Base-by-base conservation (phyloP, 1,284 basidiomycete species). In the Trichosporon ovoides region DNA sequence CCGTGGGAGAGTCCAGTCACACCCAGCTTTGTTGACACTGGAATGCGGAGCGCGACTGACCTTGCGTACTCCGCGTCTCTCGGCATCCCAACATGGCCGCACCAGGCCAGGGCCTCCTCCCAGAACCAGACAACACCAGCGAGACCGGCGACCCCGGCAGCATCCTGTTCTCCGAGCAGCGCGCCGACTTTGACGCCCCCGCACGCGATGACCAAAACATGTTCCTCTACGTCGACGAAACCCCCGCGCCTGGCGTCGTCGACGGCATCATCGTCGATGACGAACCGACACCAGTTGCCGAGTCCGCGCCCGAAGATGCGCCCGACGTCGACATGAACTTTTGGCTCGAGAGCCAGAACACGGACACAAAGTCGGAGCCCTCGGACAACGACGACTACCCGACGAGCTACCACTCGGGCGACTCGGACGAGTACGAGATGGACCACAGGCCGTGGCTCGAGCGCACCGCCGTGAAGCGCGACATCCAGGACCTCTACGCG, bases 401-500 rank as follows among this genome's bases (percentile, higher is more conserved):
- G 5, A 43, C 46, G 7, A 70, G 66, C 58, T 75, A 71, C 59
- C 72, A 75, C 60, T 74, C 71, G 34, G 73, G 71, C 35, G 76
- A 77, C 61, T 67, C 75, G 38, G 71, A 70, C 36, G 66, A 73
- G 20, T 73, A 69, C 55, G 74, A 77, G 53, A 76, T 78, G 74
- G 68, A 69, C 7, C 70, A 76, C 56, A 61, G 74, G 38, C 71
- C 84, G 7, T 76, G 77, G n/a, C 83, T 87, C 50, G 91, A 93
- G 64, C 85, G 83, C 57, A 79, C 81, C 3, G 88, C 89, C 59
- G 88, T 97, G 59, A 80, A 83, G 57, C 79, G 81, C 36, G 91
- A 95, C 75, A 93, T 98, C 56, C 65, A 72, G 22, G 76, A 78
- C 19, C 70, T 84, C 19, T 73, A 78, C 48, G 59, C 56, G 18